Evolutionary conservation across 371 early-diverging fungal genomes (phyloP).

Genomic region (Apophysomyces elegans): DNA sequence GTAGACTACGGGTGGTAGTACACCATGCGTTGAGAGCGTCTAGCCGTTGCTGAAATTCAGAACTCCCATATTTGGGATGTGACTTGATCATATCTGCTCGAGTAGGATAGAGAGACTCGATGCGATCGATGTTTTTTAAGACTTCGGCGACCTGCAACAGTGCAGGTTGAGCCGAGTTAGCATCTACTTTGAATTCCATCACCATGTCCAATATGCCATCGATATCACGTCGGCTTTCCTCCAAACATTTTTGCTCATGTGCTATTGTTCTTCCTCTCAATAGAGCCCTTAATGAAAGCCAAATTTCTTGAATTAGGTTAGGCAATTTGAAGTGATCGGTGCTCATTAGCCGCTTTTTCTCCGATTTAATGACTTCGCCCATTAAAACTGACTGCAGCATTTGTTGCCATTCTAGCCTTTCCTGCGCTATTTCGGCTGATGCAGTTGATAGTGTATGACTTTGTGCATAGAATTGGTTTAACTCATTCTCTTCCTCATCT

Average conservation of each 20-base stretch:
- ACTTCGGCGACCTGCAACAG: constrained; percentile 69
- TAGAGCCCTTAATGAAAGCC: constrained; percentile 76
- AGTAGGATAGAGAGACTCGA: constrained; percentile 80
- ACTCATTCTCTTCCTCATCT: constrained; percentile 11
- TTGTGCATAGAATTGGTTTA: constrained; percentile 35
- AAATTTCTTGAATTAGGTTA: constrained; percentile 68
- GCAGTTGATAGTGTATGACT: constrained; percentile 29
- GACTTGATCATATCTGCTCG: constrained; percentile 65
- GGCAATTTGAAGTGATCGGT: constrained; percentile 54
- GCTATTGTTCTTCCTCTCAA: constrained; percentile 62
- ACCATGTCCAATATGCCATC: constrained; percentile 66
- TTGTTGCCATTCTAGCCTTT: constrained; percentile 82
- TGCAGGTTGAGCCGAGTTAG: constrained; percentile 42
- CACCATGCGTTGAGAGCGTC: constrained; percentile 82
- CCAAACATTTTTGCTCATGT: constrained; percentile 72
- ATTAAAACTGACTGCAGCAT: constrained; percentile 85
- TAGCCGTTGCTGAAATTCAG: constrained; percentile 68
- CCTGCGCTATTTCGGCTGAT: constrained; percentile 57
- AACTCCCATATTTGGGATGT: constrained; percentile 72
- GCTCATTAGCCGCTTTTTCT: constrained; percentile 70
- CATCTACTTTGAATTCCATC: constrained; percentile 65
- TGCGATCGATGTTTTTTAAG: constrained; percentile 76
- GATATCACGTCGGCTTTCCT: constrained; percentile 68
- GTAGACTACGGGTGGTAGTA: constrained; percentile 74
- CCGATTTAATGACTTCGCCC: constrained; percentile 84